A percentile compares a stretch with the other conserved stretches of the same genome.
These are phyloP conservation scores for Globisporangium abappressorium DNA, from an alignment of 352 stramenopile genomes.

Conservation along the genomic window DNA sequence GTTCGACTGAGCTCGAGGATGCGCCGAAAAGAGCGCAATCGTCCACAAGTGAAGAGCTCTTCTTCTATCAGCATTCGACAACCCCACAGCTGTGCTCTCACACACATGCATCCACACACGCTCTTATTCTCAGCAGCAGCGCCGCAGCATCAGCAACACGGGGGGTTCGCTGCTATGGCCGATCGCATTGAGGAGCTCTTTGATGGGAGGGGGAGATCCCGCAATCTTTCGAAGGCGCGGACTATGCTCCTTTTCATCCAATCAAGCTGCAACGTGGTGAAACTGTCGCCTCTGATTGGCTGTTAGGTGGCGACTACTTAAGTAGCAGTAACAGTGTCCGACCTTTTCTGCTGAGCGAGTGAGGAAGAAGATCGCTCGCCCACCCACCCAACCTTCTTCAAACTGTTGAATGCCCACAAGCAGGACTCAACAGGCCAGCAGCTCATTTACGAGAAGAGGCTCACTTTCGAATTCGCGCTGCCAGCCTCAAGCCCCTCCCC, in stretches of 20 bases:
- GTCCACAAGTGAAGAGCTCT: not conserved
- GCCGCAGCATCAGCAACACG: not conserved
- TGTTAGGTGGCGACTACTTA: not conserved
- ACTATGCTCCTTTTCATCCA: conserved; percentile 2
- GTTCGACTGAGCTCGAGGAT: not conserved
- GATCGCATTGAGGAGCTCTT: not conserved
- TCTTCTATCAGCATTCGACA: too few species aligned
- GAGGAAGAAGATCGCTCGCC: not conserved
- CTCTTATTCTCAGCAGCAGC: not conserved
- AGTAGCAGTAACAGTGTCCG: conserved; percentile 2
- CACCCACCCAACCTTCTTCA: not conserved
- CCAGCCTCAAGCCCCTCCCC: conserved; percentile 18
- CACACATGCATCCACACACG: not conserved
- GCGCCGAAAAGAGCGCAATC: not conserved
- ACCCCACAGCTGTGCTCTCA: not conserved
- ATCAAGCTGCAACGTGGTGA: not conserved
- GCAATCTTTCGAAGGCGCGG: not conserved
- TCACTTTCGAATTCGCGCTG: conserved; percentile 41
- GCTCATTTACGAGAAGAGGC: not conserved
- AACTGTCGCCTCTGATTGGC: not conserved
- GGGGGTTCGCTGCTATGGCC: not conserved
- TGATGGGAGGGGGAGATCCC: not conserved
- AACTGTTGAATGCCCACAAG: not conserved
- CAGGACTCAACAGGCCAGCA: not conserved
- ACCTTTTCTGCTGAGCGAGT: not conserved